Evolutionary conservation across 495 filamentous ascomycete species (phyloP).

Genomic region (Extremus antarcticus): DNA sequence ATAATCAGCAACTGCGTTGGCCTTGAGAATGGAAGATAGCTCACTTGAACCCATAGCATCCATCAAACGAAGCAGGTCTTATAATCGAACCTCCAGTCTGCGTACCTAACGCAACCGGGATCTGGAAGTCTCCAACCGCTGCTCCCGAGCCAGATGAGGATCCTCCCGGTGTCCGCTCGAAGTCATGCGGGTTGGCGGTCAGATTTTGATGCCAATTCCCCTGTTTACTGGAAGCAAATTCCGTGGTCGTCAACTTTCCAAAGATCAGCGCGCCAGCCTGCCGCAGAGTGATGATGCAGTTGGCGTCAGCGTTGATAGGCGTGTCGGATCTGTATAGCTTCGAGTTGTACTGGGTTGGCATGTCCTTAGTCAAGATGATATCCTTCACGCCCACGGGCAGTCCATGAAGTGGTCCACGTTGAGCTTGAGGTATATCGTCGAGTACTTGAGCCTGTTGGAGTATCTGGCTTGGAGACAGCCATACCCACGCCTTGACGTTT

Average conservation of each 20-base stretch:
- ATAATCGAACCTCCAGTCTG: slow-evolving; percentile 40
- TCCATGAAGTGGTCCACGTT: slow-evolving; percentile 44
- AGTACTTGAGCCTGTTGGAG: slow-evolving; percentile 41
- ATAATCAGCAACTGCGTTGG: not conserved
- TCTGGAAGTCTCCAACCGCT: slow-evolving; percentile 41
- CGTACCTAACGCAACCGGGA: slow-evolving; percentile 37
- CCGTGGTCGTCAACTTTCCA: slow-evolving; percentile 42
- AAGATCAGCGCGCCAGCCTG: slow-evolving; percentile 40
- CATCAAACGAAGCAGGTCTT: slow-evolving; percentile 45
- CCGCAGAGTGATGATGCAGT: slow-evolving; percentile 34
- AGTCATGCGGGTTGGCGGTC: slow-evolving; percentile 40
- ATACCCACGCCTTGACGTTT: slow-evolving; percentile 43
- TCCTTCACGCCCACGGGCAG: slow-evolving; percentile 47
- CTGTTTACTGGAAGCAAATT: slow-evolving; percentile 37
- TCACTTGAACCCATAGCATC: slow-evolving; percentile 42
- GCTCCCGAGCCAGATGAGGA: slow-evolving; percentile 44
- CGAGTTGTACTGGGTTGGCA: slow-evolving; percentile 44
- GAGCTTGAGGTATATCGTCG: slow-evolving; percentile 34
- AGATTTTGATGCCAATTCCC: slow-evolving; percentile 18
- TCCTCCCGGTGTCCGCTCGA: slow-evolving; percentile 40
- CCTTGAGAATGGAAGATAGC: not conserved
- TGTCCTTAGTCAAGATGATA: slow-evolving; percentile 48
- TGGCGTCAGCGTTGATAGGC: slow-evolving; percentile 5
- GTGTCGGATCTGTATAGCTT: slow-evolving; percentile 34
- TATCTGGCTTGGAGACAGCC: slow-evolving; percentile 37